These are phyloP conservation scores for Penicillium sp. DNA, from an alignment of 2,329 filamentous ascomycete genomes.

Conservation along the genomic window DNA sequence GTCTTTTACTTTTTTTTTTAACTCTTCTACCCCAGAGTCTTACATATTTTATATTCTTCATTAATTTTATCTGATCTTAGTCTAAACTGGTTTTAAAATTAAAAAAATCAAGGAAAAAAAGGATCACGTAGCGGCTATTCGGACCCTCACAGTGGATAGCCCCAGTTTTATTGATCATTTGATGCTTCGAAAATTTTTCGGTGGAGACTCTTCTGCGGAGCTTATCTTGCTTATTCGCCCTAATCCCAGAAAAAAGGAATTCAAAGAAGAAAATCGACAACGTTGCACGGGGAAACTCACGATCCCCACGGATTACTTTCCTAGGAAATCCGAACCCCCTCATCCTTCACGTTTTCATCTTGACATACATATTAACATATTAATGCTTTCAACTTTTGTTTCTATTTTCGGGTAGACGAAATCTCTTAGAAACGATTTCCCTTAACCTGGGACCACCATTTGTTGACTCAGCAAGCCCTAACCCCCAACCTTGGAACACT, in stretches of 20 bases:
- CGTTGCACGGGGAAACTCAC: slow-evolving; percentile 20
- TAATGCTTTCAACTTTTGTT: neutral
- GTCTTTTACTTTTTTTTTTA: neutral
- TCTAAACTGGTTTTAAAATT: neutral
- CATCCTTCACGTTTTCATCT: slow-evolving; percentile 2
- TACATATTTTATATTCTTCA: neutral
- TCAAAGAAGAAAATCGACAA: slow-evolving; percentile 12
- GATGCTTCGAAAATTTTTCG: slow-evolving; percentile 27
- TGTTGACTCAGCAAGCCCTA: neutral
- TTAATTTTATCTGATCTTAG: neutral
- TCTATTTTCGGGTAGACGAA: neutral
- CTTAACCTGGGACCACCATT: neutral
- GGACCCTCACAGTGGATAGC: slow-evolving; percentile 7
- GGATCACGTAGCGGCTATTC: slow-evolving; percentile 4
- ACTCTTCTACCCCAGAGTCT: neutral
- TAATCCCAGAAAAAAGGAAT: neutral
- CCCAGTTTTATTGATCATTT: slow-evolving; percentile 24
- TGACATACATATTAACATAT: too few relatives aligned
- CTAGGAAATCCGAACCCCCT: slow-evolving; percentile 25
- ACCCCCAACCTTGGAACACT: neutral
- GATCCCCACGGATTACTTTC: slow-evolving; percentile 26
- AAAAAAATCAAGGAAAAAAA: neutral
- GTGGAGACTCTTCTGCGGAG: slow-evolving; percentile 23
- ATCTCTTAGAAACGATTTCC: neutral
- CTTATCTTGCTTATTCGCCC: slow-evolving; percentile 22